Evolutionary conservation across 257 asterid species (phyloP).

Genomic region (Plantago major): DNA sequence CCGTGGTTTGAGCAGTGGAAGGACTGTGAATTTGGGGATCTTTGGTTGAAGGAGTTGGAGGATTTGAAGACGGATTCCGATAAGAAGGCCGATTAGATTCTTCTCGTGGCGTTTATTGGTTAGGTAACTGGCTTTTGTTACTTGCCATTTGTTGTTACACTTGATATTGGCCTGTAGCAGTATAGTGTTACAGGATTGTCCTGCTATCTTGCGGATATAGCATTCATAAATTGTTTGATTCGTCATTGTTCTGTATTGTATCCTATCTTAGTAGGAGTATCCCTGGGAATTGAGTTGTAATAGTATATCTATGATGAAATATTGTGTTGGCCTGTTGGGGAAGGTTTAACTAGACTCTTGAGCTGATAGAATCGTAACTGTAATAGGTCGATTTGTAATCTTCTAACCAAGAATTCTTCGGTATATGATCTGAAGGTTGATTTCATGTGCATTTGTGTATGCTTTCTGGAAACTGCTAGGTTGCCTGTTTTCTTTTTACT

Average conservation of each 20-base stretch:
- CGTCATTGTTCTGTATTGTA: constrained; percentile 10
- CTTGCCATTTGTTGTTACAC: not conserved
- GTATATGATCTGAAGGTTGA: too few species aligned
- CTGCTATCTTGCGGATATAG: constrained; percentile 2
- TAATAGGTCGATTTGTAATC: not conserved
- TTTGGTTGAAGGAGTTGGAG: constrained; percentile 77
- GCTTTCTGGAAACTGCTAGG: too few species aligned
- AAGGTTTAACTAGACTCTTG: constrained; percentile 4
- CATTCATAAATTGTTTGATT: constrained; percentile 17
- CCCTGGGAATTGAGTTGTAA: constrained; percentile 9
- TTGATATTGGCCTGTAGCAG: not conserved
- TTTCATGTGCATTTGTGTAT: too few species aligned
- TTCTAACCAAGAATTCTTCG: too few species aligned
- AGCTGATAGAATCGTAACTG: constrained; percentile 6
- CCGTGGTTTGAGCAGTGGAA: constrained; percentile 96
- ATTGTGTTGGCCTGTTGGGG: not conserved
- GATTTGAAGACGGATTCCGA: constrained; percentile 38
- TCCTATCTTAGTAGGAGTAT: not conserved
- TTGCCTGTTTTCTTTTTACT: too few species aligned
- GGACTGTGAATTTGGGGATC: constrained; percentile 80
- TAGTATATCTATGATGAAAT: constrained; percentile 8
- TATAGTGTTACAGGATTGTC: not conserved
- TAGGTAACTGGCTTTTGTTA: constrained; percentile 5
- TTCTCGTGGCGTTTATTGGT: not conserved
- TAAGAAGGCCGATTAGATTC: constrained; percentile 27